Evolutionary conservation across 805 yeast genomes (phyloP), one percentile per base, ranked within the genome.

Genomic region (Pichia paraexigua): DNA sequence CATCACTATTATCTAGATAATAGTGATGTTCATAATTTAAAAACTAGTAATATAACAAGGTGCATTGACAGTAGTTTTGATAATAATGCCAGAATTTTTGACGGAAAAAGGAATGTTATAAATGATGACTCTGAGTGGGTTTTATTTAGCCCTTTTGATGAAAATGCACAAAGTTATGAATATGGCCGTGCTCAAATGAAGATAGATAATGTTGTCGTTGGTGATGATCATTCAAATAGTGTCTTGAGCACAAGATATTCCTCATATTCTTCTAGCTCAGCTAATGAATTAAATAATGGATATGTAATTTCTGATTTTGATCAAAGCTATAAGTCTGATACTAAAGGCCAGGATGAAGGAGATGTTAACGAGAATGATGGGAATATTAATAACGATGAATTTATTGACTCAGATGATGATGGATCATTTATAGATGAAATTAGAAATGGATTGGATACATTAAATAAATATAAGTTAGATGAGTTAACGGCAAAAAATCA

Each of bases 351-450:
- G 3, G 53, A 32, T 32, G 45, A 30, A 3, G 24, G 7, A 4
- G 27, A 35, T 20, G 43, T 27, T 17, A 25, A 27, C 2, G 41
- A 28, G 22, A 41, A 43, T n/a, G 32, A 21, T 32, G 46, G 45
- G 2, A 58, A 60, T 0, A 61, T 58, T 20, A 64, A 59, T 43
- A 65, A 64, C 32, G 68, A 66, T 41, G 60, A 60, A 10, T 47
- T 63, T 28, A 58, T 64, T 17, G 67, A 66, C 25, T 62, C 63
- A 17, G 61, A 59, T 10, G 63, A 62, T 40, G 41, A 21, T 37
- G 50, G 39, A 11, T 49, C 48, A 8, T 32, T 49, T 15, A 32
- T 40, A 11, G 41, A 27, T 20, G 52, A 44, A 35, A 27, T 49
- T 11, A 30, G 49, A 35, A 18, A 25, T 25, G 49, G 22, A 20